Base-by-base conservation (phyloP, 1,139 yeast genomes). In the Pichia sp. region DNA sequence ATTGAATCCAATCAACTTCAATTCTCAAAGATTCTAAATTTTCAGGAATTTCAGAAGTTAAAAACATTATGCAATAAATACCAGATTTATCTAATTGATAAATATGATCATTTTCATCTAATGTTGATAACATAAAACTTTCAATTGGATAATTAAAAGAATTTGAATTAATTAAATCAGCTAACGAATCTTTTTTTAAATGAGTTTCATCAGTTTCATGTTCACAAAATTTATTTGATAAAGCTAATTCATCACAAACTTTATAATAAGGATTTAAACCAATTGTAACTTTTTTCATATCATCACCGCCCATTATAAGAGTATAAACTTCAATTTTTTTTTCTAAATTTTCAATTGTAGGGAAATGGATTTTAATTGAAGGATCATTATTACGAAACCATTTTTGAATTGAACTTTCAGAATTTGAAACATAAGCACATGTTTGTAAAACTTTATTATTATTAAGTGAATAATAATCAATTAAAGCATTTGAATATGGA, bases 211-310 rank as follows among this genome's bases (percentile, higher is more conserved):
- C 49, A 3, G 50, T 12, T 2, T 51, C 49, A 35, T 52, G 58
- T 4, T 51, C 44, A 44, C 64, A 60, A 32, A 51, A 42, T 6
- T 52, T 50, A 3, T 37, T 30, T 10, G 48, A 46, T 24, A 51
- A 20, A 1, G 64, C 55, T 30, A 45, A 39, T 45, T 59, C 63
- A 42, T 61, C 65, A 47, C 65, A 61, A 27, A 61, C 54, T 45
- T 59, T 59, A 35, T 53, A 48, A 35, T 41, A 40, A 9, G 64
- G 58, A 9, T 51, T 39, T 3, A 53, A 42, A 9, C 55, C 59
- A 27, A 59, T 48, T 35, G 46, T 46, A 11, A 57, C 46, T 20
- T 54, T 50, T 28, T 47, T 43, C 32, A 59, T 41, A 40, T 59
- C 63, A 2, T 36, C 40, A 4, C 55, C 55, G 2, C 60, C 51